Conservation (phyloP, 352 stramenopile genomes). For the Pythium guiyangense region DNA sequence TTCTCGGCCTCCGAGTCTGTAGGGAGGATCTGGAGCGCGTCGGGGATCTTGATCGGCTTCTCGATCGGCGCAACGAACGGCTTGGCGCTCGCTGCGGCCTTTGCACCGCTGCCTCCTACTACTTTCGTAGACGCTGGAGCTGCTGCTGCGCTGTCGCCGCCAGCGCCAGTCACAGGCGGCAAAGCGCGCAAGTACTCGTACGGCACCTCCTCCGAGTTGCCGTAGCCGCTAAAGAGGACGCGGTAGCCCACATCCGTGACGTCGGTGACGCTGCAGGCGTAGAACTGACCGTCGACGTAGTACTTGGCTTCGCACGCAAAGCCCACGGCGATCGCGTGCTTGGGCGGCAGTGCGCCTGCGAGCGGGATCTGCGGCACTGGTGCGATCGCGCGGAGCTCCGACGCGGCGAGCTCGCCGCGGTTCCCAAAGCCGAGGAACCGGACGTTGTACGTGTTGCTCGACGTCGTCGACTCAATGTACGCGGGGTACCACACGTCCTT, state of each 20-base stretch:
- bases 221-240: constrained; percentile 86
- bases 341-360: constrained; percentile 25
- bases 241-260: constrained; percentile 71
- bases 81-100: constrained; percentile 14
- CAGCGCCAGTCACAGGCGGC: not conserved
- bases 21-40: constrained; percentile 78
- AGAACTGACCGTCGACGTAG: constrained; percentile 74
- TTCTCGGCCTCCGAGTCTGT: constrained; percentile 84
- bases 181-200: constrained; percentile 78
- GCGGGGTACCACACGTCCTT: constrained; percentile 73
- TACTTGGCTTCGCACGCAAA: constrained; percentile 76
- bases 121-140: no score
- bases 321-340: constrained; percentile 41
- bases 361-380: constrained; percentile 17
- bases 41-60: constrained; percentile 82
- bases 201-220: constrained; percentile 88
- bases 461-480: constrained; percentile 49
- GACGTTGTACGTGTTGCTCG: constrained; percentile 56
- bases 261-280: constrained; percentile 61
- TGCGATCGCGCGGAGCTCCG: constrained; percentile 37
- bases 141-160: not conserved
- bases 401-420: constrained; percentile 37
- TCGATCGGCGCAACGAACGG: constrained; percentile 45
- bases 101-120: no score
- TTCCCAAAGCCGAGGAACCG: constrained; percentile 73